Percentiles rank a stretch among this genome's conserved stretches.
phyloP scores from a whole-genome alignment of 306 rosid genomes.

The Alnus glutinosa region DNA sequence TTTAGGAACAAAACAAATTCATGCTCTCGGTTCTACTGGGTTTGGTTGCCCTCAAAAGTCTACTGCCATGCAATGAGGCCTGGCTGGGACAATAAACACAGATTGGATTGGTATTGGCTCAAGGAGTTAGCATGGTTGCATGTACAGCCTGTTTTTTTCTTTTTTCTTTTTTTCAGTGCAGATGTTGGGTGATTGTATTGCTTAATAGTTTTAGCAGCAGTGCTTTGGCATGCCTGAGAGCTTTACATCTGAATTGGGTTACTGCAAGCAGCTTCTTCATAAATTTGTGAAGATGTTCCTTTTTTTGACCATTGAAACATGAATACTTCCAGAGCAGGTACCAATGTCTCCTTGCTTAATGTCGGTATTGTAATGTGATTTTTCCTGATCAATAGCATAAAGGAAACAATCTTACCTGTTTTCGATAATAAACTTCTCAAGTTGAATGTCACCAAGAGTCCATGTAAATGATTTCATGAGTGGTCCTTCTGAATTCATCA shows the following conservation, averaged over 20 bases:
- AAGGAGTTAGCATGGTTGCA: constrained; percentile 21
- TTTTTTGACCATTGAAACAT: constrained; percentile 26
- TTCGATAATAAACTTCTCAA: background rate
- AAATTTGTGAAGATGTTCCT: constrained; percentile 14
- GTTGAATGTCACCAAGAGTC: background rate
- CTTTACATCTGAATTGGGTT: constrained; percentile 20
- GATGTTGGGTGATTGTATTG: constrained; percentile 26
- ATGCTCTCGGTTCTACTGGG: constrained; percentile 21
- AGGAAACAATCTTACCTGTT: background rate
- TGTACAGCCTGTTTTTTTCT: background rate
- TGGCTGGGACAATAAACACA: constrained; percentile 2
- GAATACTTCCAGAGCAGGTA: constrained; percentile 30
- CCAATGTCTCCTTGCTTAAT: background rate
- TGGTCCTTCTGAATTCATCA: background rate
- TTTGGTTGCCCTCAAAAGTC: constrained; percentile 2
- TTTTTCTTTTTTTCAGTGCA: constrained; percentile 16
- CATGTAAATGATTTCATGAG: background rate
- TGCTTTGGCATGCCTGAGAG: constrained; percentile 25
- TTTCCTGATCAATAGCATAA: constrained; percentile 4
- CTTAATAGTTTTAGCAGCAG: constrained; percentile 19
- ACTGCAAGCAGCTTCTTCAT: constrained; percentile 22
- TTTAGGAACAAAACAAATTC: constrained; percentile 23
- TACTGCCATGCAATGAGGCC: background rate
- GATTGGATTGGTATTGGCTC: constrained; percentile 21
- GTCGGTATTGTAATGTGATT: constrained; percentile 15